Base-by-base conservation (phyloP, 2,329 filamentous ascomycete genomes). In the Clathrospora elynae region DNA sequence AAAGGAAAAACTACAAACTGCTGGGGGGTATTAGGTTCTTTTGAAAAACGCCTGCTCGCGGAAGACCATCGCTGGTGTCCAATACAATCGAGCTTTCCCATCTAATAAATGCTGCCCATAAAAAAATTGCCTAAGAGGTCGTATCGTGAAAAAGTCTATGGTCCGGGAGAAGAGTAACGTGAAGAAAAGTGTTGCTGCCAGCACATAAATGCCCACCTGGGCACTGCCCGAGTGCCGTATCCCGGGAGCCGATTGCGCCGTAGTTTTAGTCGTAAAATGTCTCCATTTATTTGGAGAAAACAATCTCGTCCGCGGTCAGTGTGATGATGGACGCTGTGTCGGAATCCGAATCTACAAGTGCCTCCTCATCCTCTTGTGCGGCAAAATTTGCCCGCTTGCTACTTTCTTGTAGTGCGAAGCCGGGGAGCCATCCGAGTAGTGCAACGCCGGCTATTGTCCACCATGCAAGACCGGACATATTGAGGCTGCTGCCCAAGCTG, bases 401-500 rank as follows among this genome's bases (percentile, higher is more conserved):
- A 10, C 79, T 76, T 60, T 92, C 87, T 23, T 83, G 83, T 71
- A 96, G 87, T 66, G 83, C 83, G 46, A 62, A 55, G 4, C 65
- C 62, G 9, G 67, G 67, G 12, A 60, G 51, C 64, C 67, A 70
- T 31, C 91, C 93, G 10, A 83, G 70, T 8, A 89, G 72, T 22
- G 90, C 88, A 20, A 96, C 83, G 3, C 87, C 61, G 6, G 87
- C 89, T 53, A 86, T 91, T 49, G 84, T 85, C 93, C 93, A 99
- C 92, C 93, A 99, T 0, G 90, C 87, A 22, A 96, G 77, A 13
- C 90, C 90, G 4, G 90, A 92, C 66, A 90, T 92, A 23, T 91
- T 90, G 5, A 85, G 79, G 53, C 84, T 79, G 23, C 95, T 79
- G 35, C 93, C 93, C 37, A 86, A 76, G 4, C 90, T 82, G 71